These are phyloP conservation scores for Amanita brunnescens DNA, from an alignment of 768 basidiomycete genomes.

Conservation along the genomic window DNA sequence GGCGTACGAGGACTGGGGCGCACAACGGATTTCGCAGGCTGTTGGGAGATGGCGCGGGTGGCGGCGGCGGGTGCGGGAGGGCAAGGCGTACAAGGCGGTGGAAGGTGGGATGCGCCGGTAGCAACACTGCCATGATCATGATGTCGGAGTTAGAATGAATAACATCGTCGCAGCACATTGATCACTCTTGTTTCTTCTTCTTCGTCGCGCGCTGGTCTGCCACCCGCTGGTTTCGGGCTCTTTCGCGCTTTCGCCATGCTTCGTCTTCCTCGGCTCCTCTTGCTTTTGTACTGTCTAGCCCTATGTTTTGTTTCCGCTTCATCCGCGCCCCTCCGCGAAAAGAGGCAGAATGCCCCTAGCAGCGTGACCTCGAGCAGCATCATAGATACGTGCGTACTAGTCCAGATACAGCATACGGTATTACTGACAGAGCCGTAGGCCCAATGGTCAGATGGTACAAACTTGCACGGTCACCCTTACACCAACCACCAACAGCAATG, in stretches of 20 bases:
- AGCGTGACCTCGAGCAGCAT: slow-evolving; percentile 36
- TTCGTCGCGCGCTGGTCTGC: slow-evolving; percentile 22
- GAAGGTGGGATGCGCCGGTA: slow-evolving; percentile 55
- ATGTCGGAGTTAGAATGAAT: slow-evolving; percentile 11
- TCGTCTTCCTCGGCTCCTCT: slow-evolving; percentile 26
- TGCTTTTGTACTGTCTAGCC: slow-evolving; percentile 30
- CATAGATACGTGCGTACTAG: slow-evolving; percentile 37
- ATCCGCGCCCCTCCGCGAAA: slow-evolving; percentile 28
- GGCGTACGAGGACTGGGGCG: slow-evolving; percentile 71
- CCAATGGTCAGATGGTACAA: slow-evolving; percentile 42
- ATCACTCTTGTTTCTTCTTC: slow-evolving; percentile 37
- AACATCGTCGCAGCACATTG: slow-evolving; percentile 30
- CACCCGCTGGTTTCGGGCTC: slow-evolving; percentile 44
- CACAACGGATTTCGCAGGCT: slow-evolving; percentile 44
- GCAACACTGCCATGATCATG: background rate
- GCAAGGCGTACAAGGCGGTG: slow-evolving; percentile 80
- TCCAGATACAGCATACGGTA: background rate
- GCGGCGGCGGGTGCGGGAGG: slow-evolving; percentile 46
- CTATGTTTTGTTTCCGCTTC: slow-evolving; percentile 22
- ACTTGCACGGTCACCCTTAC: slow-evolving; percentile 54
- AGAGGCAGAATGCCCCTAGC: slow-evolving; percentile 21
- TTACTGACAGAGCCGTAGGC: slow-evolving; percentile 23
- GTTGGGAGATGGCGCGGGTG: slow-evolving; percentile 40
- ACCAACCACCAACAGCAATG: slow-evolving; percentile 40
- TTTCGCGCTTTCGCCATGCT: slow-evolving; percentile 31